Conservation (phyloP, 2,329 filamentous ascomycete species). For the Phialemonium atrogriseum region DNA sequence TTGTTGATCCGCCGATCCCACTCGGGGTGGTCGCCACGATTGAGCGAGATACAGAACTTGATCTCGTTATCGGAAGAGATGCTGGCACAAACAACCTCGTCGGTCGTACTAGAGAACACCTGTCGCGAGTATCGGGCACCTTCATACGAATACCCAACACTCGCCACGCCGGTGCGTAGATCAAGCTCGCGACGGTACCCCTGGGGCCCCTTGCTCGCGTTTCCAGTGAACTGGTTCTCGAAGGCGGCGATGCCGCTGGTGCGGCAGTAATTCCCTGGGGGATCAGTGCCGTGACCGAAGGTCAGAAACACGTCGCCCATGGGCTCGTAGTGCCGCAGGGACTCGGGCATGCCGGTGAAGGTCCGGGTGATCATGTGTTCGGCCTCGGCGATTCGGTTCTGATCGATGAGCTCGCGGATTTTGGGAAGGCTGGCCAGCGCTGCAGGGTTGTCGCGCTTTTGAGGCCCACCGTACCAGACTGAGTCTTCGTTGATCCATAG, state of each 20-base stretch:
- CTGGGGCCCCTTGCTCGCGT: not conserved
- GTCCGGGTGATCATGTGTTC: slow-evolving; percentile 29
- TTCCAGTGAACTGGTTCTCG: slow-evolving; percentile 1
- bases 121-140: not conserved
- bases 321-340: slow-evolving; percentile 38
- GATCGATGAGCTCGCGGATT: slow-evolving; percentile 30
- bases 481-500: slow-evolving; percentile 40
- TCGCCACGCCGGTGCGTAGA: not conserved
- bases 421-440: slow-evolving; percentile 26
- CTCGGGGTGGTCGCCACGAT: slow-evolving; percentile 1
- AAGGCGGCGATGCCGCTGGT: not conserved
- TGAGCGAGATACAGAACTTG: not conserved
- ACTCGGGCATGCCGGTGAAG: slow-evolving; percentile 36
- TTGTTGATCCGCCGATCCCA: slow-evolving; percentile 1
- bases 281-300: slow-evolving; percentile 16
- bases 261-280: slow-evolving; percentile 6
- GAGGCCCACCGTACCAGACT: slow-evolving; percentile 35
- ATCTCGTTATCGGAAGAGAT: slow-evolving; percentile 1
- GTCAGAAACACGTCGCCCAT: slow-evolving; percentile 23
- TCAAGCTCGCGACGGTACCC: not conserved
- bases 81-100: not conserved
- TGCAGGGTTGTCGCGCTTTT: slow-evolving; percentile 30
- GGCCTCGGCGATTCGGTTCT: slow-evolving; percentile 28
- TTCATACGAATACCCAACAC: not conserved
- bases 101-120: not conserved